Base-by-base conservation (phyloP, 2,329 filamentous ascomycete genomes). In the Coniella vitis region DNA sequence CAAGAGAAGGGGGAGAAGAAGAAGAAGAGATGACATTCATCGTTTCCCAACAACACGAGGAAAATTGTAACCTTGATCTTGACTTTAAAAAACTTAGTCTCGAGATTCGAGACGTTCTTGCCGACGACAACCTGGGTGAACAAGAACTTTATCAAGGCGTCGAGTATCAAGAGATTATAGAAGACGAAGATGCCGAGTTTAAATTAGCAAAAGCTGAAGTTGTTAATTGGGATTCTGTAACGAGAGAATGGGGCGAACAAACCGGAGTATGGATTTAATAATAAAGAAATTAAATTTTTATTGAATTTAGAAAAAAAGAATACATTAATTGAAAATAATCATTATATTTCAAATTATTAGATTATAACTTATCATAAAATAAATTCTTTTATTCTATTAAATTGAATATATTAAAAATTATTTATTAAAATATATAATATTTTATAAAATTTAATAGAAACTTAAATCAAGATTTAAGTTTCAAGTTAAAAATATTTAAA, bases 31-130 rank as follows among this genome's bases (percentile, higher is more conserved):
- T 25, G 37, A 40, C 25, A 29, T 10, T 29, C 10, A 29, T 29
- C 10, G 10, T 29, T n/a, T n/a, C n/a, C 5, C 5, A 29, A 29
- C 25, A 21, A 12, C 54, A 57, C 25, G 43, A 31, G 14, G 31
- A 38, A 20, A 57, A 56, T 29, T 35, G 25, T 31, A 22, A 21
- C 10, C 17, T 57, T 7, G 57, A 57, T 20, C 44, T 61, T 13
- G 49, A 52, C 17, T 42, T 57, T 9, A 51, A 37, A 39, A 14
- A 36, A 17, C 19, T 61, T 32, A 42, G 45, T 49, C 16, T 53
- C 13, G 39, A 43, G 21, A 52, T 48, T 20, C 50, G 47, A 8
- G 37, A 52, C 20, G 34, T 52, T 34, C 49, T 57, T 9, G 49
- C 48, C 21, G 38, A 43, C 7, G 55, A 56, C 16, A 34, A 53